Conservation (phyloP, 2,329 filamentous ascomycete species). For the Aspergillus sp. region DNA sequence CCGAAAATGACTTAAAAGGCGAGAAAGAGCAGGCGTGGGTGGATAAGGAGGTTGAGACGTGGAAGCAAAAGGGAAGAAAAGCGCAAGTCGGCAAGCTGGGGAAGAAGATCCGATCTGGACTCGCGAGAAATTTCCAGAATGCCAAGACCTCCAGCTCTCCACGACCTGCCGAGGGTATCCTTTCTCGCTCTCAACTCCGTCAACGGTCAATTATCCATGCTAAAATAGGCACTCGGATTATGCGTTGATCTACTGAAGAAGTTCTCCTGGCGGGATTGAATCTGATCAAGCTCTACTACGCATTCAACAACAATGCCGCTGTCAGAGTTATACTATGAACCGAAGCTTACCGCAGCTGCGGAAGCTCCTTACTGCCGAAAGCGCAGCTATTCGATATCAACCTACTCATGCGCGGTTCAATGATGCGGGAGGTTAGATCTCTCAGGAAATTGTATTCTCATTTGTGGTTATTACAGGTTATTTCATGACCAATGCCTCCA, state of each 20-base stretch:
- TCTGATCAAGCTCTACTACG: background rate
- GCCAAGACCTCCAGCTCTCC: conserved; percentile 37
- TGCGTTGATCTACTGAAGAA: background rate
- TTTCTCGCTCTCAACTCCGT: background rate
- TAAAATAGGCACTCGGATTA: background rate
- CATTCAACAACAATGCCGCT: background rate
- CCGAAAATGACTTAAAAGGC: conserved; percentile 4
- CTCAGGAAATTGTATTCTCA: background rate
- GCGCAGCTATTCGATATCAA: background rate
- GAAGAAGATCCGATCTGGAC: conserved; percentile 35
- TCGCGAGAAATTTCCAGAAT: conserved; percentile 47
- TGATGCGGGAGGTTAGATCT: background rate
- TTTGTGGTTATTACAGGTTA: conserved; percentile 19
- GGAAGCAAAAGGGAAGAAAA: conserved; percentile 32
- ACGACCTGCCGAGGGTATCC: conserved; percentile 32
- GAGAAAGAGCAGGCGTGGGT: conserved; percentile 9
- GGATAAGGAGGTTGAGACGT: conserved; percentile 21
- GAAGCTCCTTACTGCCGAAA: conserved; percentile 6
- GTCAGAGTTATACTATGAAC: background rate
- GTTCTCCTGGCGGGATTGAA: background rate
- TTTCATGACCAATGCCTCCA: conserved; percentile 13
- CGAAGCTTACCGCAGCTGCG: background rate
- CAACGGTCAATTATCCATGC: background rate
- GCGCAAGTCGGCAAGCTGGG: conserved; percentile 21
- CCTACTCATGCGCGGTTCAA: background rate